phyloP scores from a whole-genome alignment of 257 asterid genomes.

The Leptodermis oblonga region DNA sequence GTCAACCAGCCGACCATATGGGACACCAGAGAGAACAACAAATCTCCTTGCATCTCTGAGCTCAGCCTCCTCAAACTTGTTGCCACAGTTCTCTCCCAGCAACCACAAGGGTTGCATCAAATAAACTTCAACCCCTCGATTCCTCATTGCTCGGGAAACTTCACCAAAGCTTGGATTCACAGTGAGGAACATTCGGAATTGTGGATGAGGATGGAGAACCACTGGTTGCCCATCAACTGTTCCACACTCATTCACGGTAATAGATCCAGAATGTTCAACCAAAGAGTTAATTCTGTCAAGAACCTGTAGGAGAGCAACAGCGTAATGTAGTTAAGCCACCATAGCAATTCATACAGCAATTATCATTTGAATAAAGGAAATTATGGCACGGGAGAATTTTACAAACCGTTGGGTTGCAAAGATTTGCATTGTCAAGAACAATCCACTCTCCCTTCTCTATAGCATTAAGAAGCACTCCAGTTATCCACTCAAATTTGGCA shows the following conservation, averaged over 20 bases:
- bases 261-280: conserved; percentile 97
- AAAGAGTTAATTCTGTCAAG: conserved; percentile 96
- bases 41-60: conserved; percentile 69
- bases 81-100: conserved; percentile 30
- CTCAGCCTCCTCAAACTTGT: conserved; percentile 45
- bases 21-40: conserved; percentile 68
- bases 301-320: conserved; percentile 49
- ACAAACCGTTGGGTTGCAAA: conserved; percentile 97
- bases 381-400: conserved; percentile 12
- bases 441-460: conserved; percentile 99
- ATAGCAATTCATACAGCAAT: background rate
- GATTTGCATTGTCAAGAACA: conserved; percentile 92
- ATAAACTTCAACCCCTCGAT: conserved; percentile 88
- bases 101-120: conserved; percentile 73
- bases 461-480: conserved; percentile 85
- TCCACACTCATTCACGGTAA: conserved; percentile 91
- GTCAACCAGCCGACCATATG: conserved; percentile 62
- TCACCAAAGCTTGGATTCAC: conserved; percentile 89
- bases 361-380: conserved; percentile 2
- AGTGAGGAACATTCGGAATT: conserved; percentile 90
- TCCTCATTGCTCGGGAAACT: conserved; percentile 98
- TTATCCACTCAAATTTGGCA: conserved; percentile 91
- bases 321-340: background rate
- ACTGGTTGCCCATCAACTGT: conserved; percentile 78
- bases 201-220: conserved; percentile 84